Evolutionary conservation across 148 eudicot genomes (phyloP).

Genomic region (Rhododendron molle): DNA sequence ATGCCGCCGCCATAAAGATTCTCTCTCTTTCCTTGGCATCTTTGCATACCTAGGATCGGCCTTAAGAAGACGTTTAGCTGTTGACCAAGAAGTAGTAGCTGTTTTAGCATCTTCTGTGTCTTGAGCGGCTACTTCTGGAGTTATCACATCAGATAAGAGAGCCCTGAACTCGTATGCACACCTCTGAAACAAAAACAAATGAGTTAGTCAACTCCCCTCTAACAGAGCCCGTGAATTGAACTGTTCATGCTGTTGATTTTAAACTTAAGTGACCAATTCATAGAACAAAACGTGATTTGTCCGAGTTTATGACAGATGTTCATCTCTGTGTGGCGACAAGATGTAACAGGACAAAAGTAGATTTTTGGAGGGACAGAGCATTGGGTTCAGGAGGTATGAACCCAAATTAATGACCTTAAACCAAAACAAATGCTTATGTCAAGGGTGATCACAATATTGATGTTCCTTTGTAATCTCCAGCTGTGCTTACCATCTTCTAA

Average conservation of each 20-base stretch:
- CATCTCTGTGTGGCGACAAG: background rate
- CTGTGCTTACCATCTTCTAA: background rate
- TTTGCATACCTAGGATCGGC: conserved; percentile 62
- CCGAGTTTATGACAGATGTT: background rate
- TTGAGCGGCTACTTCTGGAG: conserved; percentile 51
- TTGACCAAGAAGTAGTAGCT: conserved; percentile 79
- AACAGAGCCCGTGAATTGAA: background rate
- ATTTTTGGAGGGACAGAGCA: background rate
- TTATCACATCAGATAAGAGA: conserved; percentile 64
- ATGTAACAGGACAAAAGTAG: background rate
- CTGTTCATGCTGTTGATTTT: background rate
- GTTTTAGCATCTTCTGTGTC: conserved; percentile 83
- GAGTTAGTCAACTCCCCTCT: background rate
- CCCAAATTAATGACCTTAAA: background rate
- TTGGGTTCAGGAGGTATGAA: background rate
- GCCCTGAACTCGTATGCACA: conserved; percentile 54
- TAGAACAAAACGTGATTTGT: background rate
- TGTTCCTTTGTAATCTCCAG: background rate
- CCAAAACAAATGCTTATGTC: background rate
- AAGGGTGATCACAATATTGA: background rate
- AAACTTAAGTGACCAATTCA: background rate
- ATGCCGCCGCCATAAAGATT: conserved; percentile 80
- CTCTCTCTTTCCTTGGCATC: conserved; percentile 83
- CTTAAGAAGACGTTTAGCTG: conserved; percentile 74
- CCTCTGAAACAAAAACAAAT: conserved; percentile 39